phyloP scores from a whole-genome alignment of 345 rosid genomes.

The Salix exigua region DNA sequence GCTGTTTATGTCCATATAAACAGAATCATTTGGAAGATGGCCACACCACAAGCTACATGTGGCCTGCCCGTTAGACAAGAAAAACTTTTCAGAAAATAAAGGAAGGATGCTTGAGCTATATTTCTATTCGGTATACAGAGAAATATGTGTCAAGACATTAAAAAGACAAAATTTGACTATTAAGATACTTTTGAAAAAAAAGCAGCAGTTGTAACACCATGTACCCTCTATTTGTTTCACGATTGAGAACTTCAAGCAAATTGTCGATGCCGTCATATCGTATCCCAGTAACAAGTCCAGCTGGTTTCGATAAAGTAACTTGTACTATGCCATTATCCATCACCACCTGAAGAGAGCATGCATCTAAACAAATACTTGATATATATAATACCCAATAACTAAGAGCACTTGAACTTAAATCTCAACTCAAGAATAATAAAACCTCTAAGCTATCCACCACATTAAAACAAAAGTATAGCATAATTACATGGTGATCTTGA shows the following conservation, averaged over 20 bases:
- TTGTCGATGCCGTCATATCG: slow-evolving; percentile 27
- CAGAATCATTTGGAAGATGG: background rate
- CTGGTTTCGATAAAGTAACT: slow-evolving; percentile 31
- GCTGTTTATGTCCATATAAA: background rate
- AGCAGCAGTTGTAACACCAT: background rate
- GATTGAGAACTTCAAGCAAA: slow-evolving; percentile 26
- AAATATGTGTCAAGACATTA: background rate
- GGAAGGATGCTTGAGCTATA: background rate
- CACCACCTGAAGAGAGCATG: slow-evolving; percentile 21
- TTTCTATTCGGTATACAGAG: background rate
- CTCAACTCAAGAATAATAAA: background rate
- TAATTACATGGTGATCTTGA: slow-evolving; percentile 51
- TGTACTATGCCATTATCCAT: slow-evolving; percentile 33
- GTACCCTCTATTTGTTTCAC: slow-evolving; percentile 31
- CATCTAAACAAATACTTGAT: background rate
- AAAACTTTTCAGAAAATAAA: background rate
- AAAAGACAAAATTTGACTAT: background rate
- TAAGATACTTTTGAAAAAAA: too few relatives aligned
- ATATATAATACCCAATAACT: background rate
- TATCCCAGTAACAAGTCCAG: slow-evolving; percentile 31
- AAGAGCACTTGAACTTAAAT: background rate
- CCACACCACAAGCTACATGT: background rate
- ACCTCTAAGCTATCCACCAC: background rate
- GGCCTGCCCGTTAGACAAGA: background rate
- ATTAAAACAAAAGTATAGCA: slow-evolving; percentile 2